These are phyloP conservation scores for Salvia splendens DNA, from an alignment of 257 asterid genomes.

Conservation along the genomic window DNA sequence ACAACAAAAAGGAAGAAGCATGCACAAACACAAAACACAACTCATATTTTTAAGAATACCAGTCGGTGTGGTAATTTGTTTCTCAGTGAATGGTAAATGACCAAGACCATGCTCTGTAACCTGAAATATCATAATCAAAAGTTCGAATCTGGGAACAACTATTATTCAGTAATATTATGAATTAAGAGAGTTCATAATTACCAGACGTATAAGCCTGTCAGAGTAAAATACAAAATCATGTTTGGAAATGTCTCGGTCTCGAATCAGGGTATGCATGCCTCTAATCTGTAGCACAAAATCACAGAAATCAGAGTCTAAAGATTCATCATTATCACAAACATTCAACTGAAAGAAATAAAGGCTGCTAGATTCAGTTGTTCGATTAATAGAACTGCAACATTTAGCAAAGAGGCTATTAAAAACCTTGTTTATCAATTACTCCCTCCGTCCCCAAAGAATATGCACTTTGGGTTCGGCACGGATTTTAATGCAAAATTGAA, in stretches of 20 bases:
- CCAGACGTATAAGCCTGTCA: slow-evolving; percentile 98
- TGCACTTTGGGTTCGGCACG: too few species aligned
- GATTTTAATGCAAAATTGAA: too few species aligned
- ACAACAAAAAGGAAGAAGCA: background rate
- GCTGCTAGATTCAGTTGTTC: slow-evolving; percentile 3
- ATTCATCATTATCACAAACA: slow-evolving; percentile 13
- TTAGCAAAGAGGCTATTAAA: background rate
- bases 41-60: slow-evolving; percentile 47
- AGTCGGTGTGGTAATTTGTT: slow-evolving; percentile 93
- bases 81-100: slow-evolving; percentile 94
- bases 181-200: slow-evolving; percentile 40
- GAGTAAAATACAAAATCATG: slow-evolving; percentile 98
- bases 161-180: slow-evolving; percentile 10
- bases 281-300: slow-evolving; percentile 69
- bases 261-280: slow-evolving; percentile 98
- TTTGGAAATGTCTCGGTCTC: slow-evolving; percentile 89
- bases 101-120: slow-evolving; percentile 99
- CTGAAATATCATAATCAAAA: slow-evolving; percentile 44
- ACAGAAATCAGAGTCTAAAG: slow-evolving; percentile 18
- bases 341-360: slow-evolving; percentile 14
- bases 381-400: slow-evolving; percentile 7
- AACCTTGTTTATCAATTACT: background rate
- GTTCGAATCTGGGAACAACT: slow-evolving; percentile 13
- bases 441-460: too few species aligned
- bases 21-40: slow-evolving; percentile 6